Percentiles rank a stretch among this genome's conserved stretches.
phyloP scores from a whole-genome alignment of 495 filamentous ascomycete species.

The Xanthoparmelia taractica region DNA sequence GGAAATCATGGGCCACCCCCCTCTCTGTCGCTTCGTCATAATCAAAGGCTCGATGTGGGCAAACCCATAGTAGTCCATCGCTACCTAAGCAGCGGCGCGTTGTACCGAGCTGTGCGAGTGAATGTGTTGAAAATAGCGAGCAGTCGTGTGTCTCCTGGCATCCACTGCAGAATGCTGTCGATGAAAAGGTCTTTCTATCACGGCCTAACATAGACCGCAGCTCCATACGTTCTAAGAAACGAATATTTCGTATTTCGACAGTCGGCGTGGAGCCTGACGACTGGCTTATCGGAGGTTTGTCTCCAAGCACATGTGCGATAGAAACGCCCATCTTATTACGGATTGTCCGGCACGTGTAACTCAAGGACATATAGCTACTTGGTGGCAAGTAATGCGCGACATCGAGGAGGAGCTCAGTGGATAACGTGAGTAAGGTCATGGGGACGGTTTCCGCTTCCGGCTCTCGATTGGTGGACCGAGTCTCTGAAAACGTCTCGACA shows the following conservation, averaged over 20 bases:
- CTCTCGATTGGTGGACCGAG: neutral
- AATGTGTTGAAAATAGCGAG: neutral
- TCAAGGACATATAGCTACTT: neutral
- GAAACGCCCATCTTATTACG: neutral
- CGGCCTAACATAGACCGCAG: neutral
- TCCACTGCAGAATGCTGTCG: neutral
- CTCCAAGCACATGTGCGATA: neutral
- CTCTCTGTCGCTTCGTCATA: neutral
- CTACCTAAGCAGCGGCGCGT: neutral
- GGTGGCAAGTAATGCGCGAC: neutral
- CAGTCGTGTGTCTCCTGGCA: neutral
- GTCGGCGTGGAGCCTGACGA: neutral
- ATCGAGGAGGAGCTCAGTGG: neutral
- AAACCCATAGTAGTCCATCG: neutral
- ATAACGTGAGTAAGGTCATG: neutral
- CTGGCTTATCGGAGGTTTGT: neutral
- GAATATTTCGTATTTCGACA: neutral
- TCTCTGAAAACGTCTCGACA: neutral
- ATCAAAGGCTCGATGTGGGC: neutral
- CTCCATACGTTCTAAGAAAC: neutral
- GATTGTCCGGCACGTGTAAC: constrained; percentile 1
- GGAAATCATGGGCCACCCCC: neutral
- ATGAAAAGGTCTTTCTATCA: neutral
- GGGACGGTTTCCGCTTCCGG: neutral
- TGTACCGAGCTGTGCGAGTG: neutral